Percentiles rank a stretch among this genome's conserved stretches.
Conservation (phyloP, 2,329 filamentous ascomycete species). For the Aureobasidium pullulans region DNA sequence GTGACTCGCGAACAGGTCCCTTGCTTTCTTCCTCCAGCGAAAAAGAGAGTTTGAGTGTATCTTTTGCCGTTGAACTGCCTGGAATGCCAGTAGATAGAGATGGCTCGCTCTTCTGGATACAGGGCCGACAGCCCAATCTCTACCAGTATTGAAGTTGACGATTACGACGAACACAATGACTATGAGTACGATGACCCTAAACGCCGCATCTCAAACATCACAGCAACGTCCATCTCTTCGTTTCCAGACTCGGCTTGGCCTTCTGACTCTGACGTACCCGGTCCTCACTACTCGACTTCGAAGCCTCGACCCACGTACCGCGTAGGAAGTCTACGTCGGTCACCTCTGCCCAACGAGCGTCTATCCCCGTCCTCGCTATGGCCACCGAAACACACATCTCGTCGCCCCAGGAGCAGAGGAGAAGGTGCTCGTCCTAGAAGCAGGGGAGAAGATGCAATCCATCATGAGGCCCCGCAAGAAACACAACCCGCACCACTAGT, state of each 20-base stretch:
- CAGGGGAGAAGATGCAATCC: not conserved
- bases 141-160: not conserved
- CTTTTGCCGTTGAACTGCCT: not conserved
- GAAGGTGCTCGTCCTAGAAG: not conserved
- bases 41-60: not conserved
- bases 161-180: not conserved
- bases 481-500: slow-evolving; percentile 50
- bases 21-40: not conserved
- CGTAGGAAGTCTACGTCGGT: slow-evolving; percentile 25
- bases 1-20: not conserved
- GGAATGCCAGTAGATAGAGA: not conserved
- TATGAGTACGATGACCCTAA: not conserved
- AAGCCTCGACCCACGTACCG: slow-evolving; percentile 32
- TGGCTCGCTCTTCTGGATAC: not conserved
- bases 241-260: slow-evolving; percentile 25
- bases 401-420: not conserved
- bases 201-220: slow-evolving; percentile 22
- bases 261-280: slow-evolving; percentile 17
- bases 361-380: slow-evolving; percentile 8
- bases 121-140: slow-evolving; percentile 5
- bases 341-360: slow-evolving; percentile 36
- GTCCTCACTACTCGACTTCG: slow-evolving; percentile 43
- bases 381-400: slow-evolving; percentile 28
- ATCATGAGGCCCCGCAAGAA: not conserved
- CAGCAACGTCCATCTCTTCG: slow-evolving; percentile 26